These are phyloP conservation scores for Fermentozyma sake DNA, from an alignment of 1,139 yeast species.

Conservation along the genomic window DNA sequence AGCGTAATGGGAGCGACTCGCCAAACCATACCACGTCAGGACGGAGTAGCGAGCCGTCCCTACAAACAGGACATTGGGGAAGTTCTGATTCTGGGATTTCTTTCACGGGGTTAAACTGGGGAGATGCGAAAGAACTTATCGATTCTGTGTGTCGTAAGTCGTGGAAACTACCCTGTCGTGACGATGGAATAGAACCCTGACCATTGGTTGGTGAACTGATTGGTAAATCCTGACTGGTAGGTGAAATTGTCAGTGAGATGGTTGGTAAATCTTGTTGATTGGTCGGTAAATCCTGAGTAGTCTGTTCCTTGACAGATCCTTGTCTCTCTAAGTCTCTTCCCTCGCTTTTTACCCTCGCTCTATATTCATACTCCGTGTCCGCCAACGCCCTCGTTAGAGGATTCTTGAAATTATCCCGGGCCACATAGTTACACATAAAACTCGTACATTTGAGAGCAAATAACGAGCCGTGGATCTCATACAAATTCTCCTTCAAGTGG, in stretches of 20 bases:
- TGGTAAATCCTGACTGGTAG: too few relatives aligned
- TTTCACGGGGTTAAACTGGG: conserved; percentile 46
- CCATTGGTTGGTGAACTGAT: too few relatives aligned
- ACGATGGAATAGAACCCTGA: too few relatives aligned
- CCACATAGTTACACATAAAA: conserved; percentile 63
- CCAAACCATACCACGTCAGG: conserved; percentile 97
- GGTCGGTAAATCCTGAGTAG: background rate
- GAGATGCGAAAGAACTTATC: too few relatives aligned
- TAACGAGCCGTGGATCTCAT: conserved; percentile 76
- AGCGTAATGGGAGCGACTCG: conserved; percentile 65
- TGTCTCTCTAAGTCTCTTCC: conserved; percentile 5
- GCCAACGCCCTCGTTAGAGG: conserved; percentile 62
- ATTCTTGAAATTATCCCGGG: conserved; percentile 46
- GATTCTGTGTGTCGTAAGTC: too few relatives aligned
- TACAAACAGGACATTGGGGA: conserved; percentile 77
- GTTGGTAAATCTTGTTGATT: conserved; percentile 11
- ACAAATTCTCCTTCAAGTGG: conserved; percentile 45
- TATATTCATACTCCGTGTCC: conserved; percentile 32
- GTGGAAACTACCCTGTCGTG: too few relatives aligned
- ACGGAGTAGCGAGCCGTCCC: conserved; percentile 50
- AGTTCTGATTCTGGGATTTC: conserved; percentile 47
- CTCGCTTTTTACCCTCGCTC: conserved; percentile 8
- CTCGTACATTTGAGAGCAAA: conserved; percentile 72
- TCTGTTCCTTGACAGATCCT: background rate
- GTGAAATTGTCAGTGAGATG: too few relatives aligned